phyloP scores from a whole-genome alignment of 2,329 filamentous ascomycete species.

The Fusarium metavorans region DNA sequence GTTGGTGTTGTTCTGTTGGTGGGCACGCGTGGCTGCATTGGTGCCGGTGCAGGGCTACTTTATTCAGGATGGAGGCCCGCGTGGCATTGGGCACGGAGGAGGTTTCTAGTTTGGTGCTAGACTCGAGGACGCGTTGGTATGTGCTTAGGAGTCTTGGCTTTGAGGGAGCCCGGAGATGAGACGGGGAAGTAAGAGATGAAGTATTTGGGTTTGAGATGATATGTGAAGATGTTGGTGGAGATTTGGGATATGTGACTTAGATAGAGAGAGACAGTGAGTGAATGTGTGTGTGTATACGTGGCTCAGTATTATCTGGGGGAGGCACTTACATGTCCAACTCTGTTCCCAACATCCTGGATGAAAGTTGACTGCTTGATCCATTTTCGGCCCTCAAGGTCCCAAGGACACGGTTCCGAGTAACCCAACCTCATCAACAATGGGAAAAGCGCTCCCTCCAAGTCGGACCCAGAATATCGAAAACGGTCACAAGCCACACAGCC shows the following conservation, averaged over 20 bases:
- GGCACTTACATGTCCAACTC: neutral
- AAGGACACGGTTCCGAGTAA: conserved; percentile 8
- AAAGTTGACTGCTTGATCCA: neutral
- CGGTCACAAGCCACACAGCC: conserved; percentile 23
- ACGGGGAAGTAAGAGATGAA: neutral
- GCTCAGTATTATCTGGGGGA: neutral
- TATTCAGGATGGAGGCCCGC: conserved; percentile 24
- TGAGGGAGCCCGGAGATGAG: conserved; percentile 9
- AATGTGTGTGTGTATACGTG: neutral
- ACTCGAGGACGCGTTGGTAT: neutral
- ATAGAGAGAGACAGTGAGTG: neutral
- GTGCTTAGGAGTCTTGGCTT: conserved; percentile 7
- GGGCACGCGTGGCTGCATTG: conserved; percentile 29
- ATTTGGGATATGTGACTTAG: neutral
- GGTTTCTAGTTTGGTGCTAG: conserved; percentile 24
- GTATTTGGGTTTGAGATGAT: neutral
- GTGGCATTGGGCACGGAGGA: conserved; percentile 25
- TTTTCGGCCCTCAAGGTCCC: neutral
- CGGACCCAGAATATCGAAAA: neutral
- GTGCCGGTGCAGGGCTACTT: conserved; percentile 21
- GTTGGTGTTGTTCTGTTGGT: conserved; percentile 9
- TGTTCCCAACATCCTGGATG: conserved; percentile 17
- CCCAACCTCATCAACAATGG: neutral
- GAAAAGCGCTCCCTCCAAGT: neutral
- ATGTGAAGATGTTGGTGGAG: conserved; percentile 12